Conservation (phyloP, 2,329 filamentous ascomycete species). For the Fusarium nygamai region DNA sequence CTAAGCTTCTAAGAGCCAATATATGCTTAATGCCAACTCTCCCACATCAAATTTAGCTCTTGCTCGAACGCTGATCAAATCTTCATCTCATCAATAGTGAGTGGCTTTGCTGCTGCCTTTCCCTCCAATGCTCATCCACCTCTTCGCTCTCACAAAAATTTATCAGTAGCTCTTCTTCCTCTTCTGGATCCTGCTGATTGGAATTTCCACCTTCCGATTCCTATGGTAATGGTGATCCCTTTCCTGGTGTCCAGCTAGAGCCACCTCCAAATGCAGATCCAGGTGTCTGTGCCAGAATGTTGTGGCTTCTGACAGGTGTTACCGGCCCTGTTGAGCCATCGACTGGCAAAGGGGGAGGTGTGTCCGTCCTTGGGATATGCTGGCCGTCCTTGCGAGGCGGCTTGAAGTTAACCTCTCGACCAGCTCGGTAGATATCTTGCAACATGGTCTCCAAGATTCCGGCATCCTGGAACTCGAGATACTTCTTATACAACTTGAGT, state of each 20-base stretch:
- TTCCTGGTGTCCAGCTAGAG: conserved; percentile 58
- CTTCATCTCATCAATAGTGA: not conserved
- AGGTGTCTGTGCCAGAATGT: conserved; percentile 46
- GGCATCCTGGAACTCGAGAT: conserved; percentile 86
- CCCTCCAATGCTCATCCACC: not conserved
- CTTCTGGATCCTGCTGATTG: not conserved
- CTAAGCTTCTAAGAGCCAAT: not conserved
- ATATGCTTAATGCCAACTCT: not conserved
- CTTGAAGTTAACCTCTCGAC: conserved; percentile 61
- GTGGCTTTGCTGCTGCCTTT: not conserved
- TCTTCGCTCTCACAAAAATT: not conserved
- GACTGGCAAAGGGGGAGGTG: conserved; percentile 61
- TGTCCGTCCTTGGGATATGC: conserved; percentile 60
- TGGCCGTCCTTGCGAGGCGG: conserved; percentile 59
- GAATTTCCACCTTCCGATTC: not conserved
- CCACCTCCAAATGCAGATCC: conserved; percentile 52
- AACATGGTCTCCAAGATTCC: conserved; percentile 86
- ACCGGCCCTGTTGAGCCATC: conserved; percentile 53
- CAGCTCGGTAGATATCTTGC: conserved; percentile 79
- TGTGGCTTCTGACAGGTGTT: conserved; percentile 58
- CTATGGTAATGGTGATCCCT: conserved; percentile 52
- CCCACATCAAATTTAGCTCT: not conserved
- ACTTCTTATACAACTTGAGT: conserved; percentile 87
- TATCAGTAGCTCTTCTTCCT: not conserved
- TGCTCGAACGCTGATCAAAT: not conserved